Conservation (phyloP, 495 filamentous ascomycete genomes). For the Hypoxylon fuscum region DNA sequence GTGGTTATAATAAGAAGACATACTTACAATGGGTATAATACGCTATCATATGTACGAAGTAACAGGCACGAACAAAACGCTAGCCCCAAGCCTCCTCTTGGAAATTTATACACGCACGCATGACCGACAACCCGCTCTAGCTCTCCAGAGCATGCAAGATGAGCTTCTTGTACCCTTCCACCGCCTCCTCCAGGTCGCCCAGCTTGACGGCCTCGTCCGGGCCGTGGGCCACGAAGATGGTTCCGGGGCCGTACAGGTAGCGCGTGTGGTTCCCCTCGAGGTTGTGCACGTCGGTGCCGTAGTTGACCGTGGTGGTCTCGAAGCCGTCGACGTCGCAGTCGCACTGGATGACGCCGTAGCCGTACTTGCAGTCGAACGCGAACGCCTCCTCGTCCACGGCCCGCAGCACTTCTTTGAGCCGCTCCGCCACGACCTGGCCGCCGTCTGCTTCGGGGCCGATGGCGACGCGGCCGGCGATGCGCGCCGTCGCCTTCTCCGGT, state of each 20-base stretch:
- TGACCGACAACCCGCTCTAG: conserved; percentile 28
- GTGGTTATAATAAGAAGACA: neutral
- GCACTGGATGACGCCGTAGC: conserved; percentile 80
- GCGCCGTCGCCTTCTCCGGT: conserved; percentile 72
- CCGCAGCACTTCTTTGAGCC: conserved; percentile 67
- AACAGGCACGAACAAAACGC: conserved; percentile 23
- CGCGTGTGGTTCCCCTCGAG: conserved; percentile 75
- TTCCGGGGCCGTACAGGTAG: conserved; percentile 90
- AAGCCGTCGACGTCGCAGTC: conserved; percentile 86
- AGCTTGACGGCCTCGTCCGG: conserved; percentile 83
- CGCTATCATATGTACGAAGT: conserved; percentile 35
- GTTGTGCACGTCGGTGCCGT: conserved; percentile 91
- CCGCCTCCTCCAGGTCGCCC: conserved; percentile 71
- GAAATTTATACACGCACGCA: no score
- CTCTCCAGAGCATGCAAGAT: conserved; percentile 67
- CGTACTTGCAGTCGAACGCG: conserved; percentile 63
- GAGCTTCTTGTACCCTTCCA: conserved; percentile 75
- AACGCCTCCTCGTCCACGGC: conserved; percentile 66
- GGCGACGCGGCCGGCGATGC: conserved; percentile 77
- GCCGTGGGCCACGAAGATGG: conserved; percentile 87
- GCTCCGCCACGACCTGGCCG: conserved; percentile 57
- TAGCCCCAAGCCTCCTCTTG: no score
- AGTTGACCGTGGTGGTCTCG: conserved; percentile 80
- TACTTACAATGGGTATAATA: conserved; percentile 5
- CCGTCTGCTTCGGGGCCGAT: conserved; percentile 69